phyloP scores from a whole-genome alignment of 352 stramenopile species.

The Phytophthora nicotianae region DNA sequence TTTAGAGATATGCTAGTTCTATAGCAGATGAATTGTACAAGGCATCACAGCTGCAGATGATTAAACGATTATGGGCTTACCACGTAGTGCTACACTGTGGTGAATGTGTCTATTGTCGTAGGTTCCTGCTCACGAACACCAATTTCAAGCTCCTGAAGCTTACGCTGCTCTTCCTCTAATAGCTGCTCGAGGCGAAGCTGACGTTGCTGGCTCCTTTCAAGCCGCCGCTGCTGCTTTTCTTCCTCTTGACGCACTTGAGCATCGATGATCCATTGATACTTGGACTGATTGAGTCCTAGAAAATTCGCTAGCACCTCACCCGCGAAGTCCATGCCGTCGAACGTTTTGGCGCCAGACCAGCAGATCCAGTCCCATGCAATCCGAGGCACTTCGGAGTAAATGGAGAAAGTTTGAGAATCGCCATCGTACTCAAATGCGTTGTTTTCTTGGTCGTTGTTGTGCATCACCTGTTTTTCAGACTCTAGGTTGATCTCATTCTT shows the following conservation, averaged over 20 bases:
- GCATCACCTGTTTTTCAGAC: neutral
- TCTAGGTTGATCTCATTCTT: neutral
- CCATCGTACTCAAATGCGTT: neutral
- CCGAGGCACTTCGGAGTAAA: slow-evolving; percentile 23
- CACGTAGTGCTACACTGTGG: slow-evolving; percentile 3
- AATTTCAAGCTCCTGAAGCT: slow-evolving; percentile 65
- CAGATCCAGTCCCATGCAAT: slow-evolving; percentile 66
- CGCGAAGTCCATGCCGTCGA: slow-evolving; percentile 76
- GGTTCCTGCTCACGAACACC: slow-evolving; percentile 19
- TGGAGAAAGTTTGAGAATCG: neutral
- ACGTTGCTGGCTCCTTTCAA: slow-evolving; percentile 65
- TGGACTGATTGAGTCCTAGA: slow-evolving; percentile 78
- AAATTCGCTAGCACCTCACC: slow-evolving; percentile 85
- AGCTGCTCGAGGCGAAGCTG: slow-evolving; percentile 73
- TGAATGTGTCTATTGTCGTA: slow-evolving; percentile 9
- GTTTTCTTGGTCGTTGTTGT: slow-evolving; percentile 8
- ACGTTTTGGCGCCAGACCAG: slow-evolving; percentile 72
- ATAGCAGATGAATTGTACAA: neutral
- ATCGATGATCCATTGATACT: slow-evolving; percentile 88
- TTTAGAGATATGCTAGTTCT: neutral
- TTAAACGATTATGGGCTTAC: too few species aligned
- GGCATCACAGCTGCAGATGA: neutral
- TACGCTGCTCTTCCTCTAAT: slow-evolving; percentile 70
- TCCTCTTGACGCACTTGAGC: slow-evolving; percentile 73
- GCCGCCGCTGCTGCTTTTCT: slow-evolving; percentile 56